Base-by-base conservation (phyloP, 768 basidiomycete genomes). In the Boletellus emodensis region DNA sequence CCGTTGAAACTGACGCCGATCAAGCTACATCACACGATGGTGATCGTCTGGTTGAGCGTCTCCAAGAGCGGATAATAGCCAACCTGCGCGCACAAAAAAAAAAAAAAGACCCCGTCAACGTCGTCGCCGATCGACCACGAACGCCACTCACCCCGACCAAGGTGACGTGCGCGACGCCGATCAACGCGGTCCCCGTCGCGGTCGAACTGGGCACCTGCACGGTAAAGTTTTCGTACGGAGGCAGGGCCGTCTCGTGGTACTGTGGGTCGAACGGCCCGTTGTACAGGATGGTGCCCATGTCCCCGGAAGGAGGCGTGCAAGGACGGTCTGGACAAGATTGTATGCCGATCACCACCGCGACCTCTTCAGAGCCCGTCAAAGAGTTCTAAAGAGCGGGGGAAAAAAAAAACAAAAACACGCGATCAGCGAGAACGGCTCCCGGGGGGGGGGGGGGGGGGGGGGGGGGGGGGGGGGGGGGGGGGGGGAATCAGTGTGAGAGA, bases 251-350 rank as follows among this genome's bases (percentile, higher is more conserved):
- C 11, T 66, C 53, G 20, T 72, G 61, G 40, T 56, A 59, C 48
- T 71, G 54, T 0, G 79, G 78, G 26, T 61, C 54, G 51, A 69
- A 80, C 12, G 61, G 61, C 12, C 79, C 80, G 40, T 71, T 73
- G 61, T 76, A 79, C 40, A 81, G 61, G n/a, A 80, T 68, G 10
- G 48, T 55, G 15, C 78, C 78, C 56, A 80, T 51, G n/a, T 60
- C 48, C 8, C 64, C 63, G 1, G 50, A 43, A n/a, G 70, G 64
- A 4, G 63, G 32, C n/a, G 50, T 40, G 46, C 66, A 66, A 64
- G 35, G 55, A 49, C 35, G 43, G 52, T 22, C 11, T 10, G 69
- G 36, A 58, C 77, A 80, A 24, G 72, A 70, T 39, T 66, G 61
- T 24, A 80, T 26, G 3, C 69, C 76, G 44, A 81, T 71, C 28